Conservation (phyloP, 2,329 filamentous ascomycete species). For the Hirsutella rhossiliensis region DNA sequence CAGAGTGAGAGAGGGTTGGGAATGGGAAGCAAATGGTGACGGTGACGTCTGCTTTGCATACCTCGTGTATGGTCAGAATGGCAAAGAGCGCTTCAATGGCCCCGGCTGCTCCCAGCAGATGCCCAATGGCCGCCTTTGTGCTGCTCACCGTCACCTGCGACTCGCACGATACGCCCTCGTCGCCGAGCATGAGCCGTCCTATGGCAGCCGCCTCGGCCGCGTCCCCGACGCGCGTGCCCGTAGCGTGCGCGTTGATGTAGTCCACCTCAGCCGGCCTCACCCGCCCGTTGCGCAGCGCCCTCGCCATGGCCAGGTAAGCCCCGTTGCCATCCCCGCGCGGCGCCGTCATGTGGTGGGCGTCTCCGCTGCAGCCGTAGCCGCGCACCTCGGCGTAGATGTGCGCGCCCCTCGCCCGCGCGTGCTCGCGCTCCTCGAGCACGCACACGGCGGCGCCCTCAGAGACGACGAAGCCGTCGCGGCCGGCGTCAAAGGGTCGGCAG, state of each 20-base stretch:
- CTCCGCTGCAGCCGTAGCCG: constrained; percentile 83
- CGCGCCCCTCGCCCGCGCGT: constrained; percentile 69
- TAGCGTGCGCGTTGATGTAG: constrained; percentile 95
- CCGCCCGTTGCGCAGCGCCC: constrained; percentile 61
- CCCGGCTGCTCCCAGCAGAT: constrained; percentile 83
- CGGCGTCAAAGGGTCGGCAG: constrained; percentile 77
- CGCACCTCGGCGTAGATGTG: constrained; percentile 77
- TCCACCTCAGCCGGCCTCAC: constrained; percentile 61
- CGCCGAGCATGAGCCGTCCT: constrained; percentile 60
- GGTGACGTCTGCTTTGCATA: no score
- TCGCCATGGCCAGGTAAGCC: constrained; percentile 74
- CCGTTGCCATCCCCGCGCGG: constrained; percentile 74
- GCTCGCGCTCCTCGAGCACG: constrained; percentile 80
- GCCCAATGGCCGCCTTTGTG: constrained; percentile 86
- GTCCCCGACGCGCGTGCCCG: constrained; percentile 76
- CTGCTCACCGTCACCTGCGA: constrained; percentile 72
- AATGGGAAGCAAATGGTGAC: no score
- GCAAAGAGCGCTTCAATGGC: constrained; percentile 84
- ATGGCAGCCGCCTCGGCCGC: constrained; percentile 80
- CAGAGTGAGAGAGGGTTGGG: no score
- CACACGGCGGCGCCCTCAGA: constrained; percentile 84
- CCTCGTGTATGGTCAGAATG: constrained; percentile 66
- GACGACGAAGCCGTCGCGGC: constrained; percentile 79
- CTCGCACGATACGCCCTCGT: constrained; percentile 50
- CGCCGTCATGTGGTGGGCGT: constrained; percentile 89